Evolutionary conservation across 371 early-diverging fungal genomes (phyloP), one percentile per base, ranked within the genome.

Genomic region (Dichotomocladium elegans): DNA sequence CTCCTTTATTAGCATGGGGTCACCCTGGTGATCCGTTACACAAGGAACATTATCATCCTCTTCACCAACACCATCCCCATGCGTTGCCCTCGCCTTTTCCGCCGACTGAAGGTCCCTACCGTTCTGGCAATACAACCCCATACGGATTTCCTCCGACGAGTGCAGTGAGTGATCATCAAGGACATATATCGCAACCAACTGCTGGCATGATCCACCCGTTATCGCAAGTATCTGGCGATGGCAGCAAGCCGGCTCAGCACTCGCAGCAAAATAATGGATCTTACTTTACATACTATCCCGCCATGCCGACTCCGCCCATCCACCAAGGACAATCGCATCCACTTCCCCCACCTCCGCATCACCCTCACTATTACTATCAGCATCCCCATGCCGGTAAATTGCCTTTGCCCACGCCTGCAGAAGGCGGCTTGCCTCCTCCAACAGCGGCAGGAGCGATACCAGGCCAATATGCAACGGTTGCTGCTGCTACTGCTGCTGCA

Each of bases 341-440:
- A 15, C 21, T 28, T 26, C 47, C 44, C 51, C 34, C 37, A 28
- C 10, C 15, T 35, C 30, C 26, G 40, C 43, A 41, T 4, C 34
- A 26, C 53, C 42, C 30, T 22, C 51, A 41, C 47, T 47, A 56
- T 24, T 57, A 62, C 41, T 53, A 33, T 52, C 51, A 56, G 45
- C 41, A 48, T 25, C 57, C 21, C 21, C 29, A 29, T 46, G 33
- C 27, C n/a, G 46, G 46, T n/a, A 37, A 31, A 30, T 35, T 44
- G 14, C 44, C 44, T 22, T 24, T 48, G 17, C 41, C 49, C 7
- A 21, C 28, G 14, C 43, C 51, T 45, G 31, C 47, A 47, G 26
- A 44, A 30, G 31, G 26, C 48, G 29, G 50, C 51, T 15, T 37
- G 2, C 52, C 26, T 21, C 42, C 52, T 14, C 51, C 25, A 12